Percentiles rank a stretch among this genome's conserved stretches.
phyloP scores from a whole-genome alignment of 331 rosid species.

The Acacia pycnantha region DNA sequence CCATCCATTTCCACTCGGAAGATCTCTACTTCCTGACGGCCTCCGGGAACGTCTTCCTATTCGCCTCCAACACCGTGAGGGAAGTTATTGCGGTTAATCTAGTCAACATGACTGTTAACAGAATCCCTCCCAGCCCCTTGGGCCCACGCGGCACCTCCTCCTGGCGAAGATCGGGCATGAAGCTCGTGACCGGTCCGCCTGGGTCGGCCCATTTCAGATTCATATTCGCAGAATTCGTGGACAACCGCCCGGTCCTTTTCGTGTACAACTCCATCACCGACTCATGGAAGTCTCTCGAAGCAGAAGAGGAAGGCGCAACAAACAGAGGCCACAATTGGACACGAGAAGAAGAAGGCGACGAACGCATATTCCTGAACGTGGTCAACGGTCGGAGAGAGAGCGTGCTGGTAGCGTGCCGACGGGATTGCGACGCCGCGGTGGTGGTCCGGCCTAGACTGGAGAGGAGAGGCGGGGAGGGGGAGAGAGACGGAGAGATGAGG shows the following conservation, averaged over 20 bases:
- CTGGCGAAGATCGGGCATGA: constrained; percentile 71
- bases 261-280: constrained; percentile 40
- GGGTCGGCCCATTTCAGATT: constrained; percentile 46
- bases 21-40: constrained; percentile 61
- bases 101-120: constrained; percentile 46
- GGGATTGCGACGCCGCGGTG: background rate
- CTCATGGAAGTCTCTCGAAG: constrained; percentile 48
- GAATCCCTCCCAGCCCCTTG: constrained; percentile 58
- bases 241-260: constrained; percentile 43
- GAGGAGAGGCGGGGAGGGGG: background rate
- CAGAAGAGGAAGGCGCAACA: background rate
- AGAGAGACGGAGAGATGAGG: constrained; percentile 3
- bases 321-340: background rate
- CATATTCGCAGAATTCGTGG: constrained; percentile 55
- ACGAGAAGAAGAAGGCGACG: constrained; percentile 27
- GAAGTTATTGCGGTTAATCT: constrained; percentile 56
- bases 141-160: constrained; percentile 74
- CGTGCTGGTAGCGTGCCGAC: constrained; percentile 31
- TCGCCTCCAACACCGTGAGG: constrained; percentile 54
- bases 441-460: constrained; percentile 50
- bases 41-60: constrained; percentile 53
- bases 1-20: constrained; percentile 43
- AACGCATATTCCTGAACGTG: constrained; percentile 32
- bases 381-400: constrained; percentile 47
- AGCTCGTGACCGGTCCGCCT: constrained; percentile 37